Evolutionary conservation across 2,329 filamentous ascomycete genomes (phyloP), one percentile per base, ranked within the genome.

Genomic region (Colletotrichum kahawae): DNA sequence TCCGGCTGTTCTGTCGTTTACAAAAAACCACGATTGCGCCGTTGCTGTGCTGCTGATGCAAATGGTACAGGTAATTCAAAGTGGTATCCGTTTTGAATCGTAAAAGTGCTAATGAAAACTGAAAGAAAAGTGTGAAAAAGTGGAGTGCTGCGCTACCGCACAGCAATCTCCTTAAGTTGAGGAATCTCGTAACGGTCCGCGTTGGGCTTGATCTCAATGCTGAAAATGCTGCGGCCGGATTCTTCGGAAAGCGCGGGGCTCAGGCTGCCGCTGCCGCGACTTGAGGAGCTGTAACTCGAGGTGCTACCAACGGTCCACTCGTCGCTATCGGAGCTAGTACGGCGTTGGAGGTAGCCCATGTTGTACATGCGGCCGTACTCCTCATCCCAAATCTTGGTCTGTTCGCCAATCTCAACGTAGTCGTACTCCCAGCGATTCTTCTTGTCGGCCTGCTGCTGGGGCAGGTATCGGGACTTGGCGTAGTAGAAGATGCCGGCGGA

Each of bases 381-480:
- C 79, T 90, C 88, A 70, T 89, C 88, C 62, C 76, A 76, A 43
- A 82, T 76, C 75, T 83, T 82, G 72, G 83, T 82, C 74, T 84
- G 83, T 77, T 97, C 94, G 79, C 96, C 96, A 74, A 93, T 86
- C 86, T 98, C 96, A 76, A 98, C 92, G 79, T 95, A 98, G 80
- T 98, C 96, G 85, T 98, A 98, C 79, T 98, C 95, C 95, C 96
- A 98, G 76, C 96, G 92, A 85, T 94, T 95, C 78, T 90, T 90
- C 90, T 98, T 98, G 85, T 95, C 95, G 67, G 90, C 84, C 84
- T 98, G 96, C 74, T 95, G 89, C 75, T 94, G 92, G 5, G 96
- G 96, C 57, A 98, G 86, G 87, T 95, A 98, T 74, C 93, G 92
- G 56, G 93, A 91, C 82, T 95, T 94, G 71, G 94, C 92, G 76